Evolutionary conservation across 306 rosid genomes (phyloP), one percentile per base, ranked within the genome.

Genomic region (Lathyrus tuberosus): DNA sequence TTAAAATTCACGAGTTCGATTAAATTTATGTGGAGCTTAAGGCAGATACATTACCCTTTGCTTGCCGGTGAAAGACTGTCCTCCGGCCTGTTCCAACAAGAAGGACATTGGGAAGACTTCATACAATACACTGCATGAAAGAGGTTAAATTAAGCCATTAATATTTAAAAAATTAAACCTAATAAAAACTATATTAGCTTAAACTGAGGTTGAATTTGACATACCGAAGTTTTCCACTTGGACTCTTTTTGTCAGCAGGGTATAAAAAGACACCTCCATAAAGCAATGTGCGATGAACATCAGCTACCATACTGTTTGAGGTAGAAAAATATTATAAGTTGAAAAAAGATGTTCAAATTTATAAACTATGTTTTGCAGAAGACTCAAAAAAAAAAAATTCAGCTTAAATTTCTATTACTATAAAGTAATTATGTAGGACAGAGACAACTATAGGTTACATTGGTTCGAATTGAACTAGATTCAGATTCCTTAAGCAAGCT

Each of bases 91-190:
- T 81, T 94, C 98, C 89, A 94, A 70, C 87, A 94, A 81, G 81
- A 88, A 94, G 22, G 98, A 91, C 98, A 94, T 90, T 8, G 98
- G 98, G 76, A 94, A 94, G 57, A 94, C 98, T 76, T 94, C 98
- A 68, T 93, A 94, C 75, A 94, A 85, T 53, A 94, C 97, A 75
- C 97, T 93, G 37, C 64, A 53, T 16, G 30, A 74, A 70, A 38
- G 64, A 26, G 41, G 59, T 6, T 18, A 4, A 66, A 10, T 41
- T 12, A 67, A 76, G 58, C 74, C 30, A 44, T 42, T 49, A 53
- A 65, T 51, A 57, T 44, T 38, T 5, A n/a, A 8, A 54, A 17
- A 17, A 3, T 16, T 57, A 18, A 58, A 10, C 53, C 44, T 46
- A 40, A 63, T 13, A 26, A 33, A 49, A 59, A 53, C 10, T 40